These are phyloP conservation scores for Neodidymelliopsis sp. DNA, from an alignment of 2,329 filamentous ascomycete species.

Conservation along the genomic window DNA sequence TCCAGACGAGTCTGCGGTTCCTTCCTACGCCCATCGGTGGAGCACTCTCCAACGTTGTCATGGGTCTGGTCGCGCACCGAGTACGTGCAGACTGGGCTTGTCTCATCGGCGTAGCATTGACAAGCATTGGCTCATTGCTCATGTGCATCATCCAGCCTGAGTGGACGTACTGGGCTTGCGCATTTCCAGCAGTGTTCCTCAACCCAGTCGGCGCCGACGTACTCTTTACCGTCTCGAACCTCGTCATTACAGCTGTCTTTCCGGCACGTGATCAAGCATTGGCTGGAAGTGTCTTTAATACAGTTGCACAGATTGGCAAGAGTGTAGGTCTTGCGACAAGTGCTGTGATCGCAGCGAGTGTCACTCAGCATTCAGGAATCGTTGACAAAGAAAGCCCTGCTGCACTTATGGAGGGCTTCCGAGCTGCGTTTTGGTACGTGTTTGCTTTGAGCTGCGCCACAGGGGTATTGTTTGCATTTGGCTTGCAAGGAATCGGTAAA, in stretches of 20 bases:
- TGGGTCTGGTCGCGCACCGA: slow-evolving; percentile 56
- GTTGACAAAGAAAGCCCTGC: slow-evolving; percentile 41
- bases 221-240: slow-evolving; percentile 54
- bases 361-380: slow-evolving; percentile 32
- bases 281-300: slow-evolving; percentile 57
- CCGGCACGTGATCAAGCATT: slow-evolving; percentile 52
- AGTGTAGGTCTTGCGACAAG: slow-evolving; percentile 50
- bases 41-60: slow-evolving; percentile 53
- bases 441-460: slow-evolving; percentile 48
- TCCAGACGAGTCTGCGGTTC: slow-evolving; percentile 53
- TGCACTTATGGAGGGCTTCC: slow-evolving; percentile 52
- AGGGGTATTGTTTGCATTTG: slow-evolving; percentile 46
- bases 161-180: slow-evolving; percentile 58
- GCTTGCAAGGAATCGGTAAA: slow-evolving; percentile 54
- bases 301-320: slow-evolving; percentile 54
- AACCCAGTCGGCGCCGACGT: slow-evolving; percentile 55
- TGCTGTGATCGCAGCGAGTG: slow-evolving; percentile 48
- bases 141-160: slow-evolving; percentile 56
- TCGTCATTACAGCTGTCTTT: slow-evolving; percentile 54
- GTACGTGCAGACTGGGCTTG: slow-evolving; percentile 55
- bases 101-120: slow-evolving; percentile 38
- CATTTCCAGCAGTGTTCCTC: slow-evolving; percentile 54
- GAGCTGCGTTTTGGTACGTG: slow-evolving; percentile 53
- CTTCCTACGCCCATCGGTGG: slow-evolving; percentile 53
- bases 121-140: slow-evolving; percentile 50